phyloP scores from a whole-genome alignment of 139 green algal species.

The Zygnema cylindricum region DNA sequence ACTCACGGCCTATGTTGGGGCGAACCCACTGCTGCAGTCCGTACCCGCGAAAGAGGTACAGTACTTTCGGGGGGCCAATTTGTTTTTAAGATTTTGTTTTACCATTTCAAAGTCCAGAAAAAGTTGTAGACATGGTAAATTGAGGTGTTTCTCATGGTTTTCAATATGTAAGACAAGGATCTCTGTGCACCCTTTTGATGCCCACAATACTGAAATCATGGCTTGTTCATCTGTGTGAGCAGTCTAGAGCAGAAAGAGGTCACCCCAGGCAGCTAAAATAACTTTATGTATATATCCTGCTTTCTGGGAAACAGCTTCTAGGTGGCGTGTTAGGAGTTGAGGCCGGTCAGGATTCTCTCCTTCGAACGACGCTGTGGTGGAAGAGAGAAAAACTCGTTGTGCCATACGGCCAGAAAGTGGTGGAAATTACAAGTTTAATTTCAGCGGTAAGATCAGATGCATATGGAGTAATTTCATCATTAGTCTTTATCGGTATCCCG shows the following conservation, averaged over 20 bases:
- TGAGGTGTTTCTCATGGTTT: neutral
- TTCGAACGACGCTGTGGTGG: neutral
- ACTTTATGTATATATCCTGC: neutral
- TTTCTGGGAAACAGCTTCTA: neutral
- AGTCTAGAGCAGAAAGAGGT: neutral
- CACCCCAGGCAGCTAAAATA: neutral
- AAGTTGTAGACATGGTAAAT: neutral
- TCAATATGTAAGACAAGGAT: neutral
- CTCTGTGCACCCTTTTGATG: neutral
- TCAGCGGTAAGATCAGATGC: constrained; percentile 7
- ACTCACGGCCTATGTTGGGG: neutral
- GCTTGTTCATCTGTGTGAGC: neutral
- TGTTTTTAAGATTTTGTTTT: too few relatives aligned
- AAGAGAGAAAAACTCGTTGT: neutral
- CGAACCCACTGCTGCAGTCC: neutral
- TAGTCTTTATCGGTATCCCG: too few relatives aligned
- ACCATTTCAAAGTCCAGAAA: too few relatives aligned
- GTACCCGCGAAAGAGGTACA: neutral
- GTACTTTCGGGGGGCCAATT: neutral
- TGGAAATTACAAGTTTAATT: neutral
- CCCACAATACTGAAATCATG: neutral
- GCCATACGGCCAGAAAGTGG: constrained; percentile 3
- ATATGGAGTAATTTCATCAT: too few relatives aligned
- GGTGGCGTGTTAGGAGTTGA: neutral
- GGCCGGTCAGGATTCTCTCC: neutral